Base-by-base conservation (phyloP, 441 rosid species). In the Viola pubescens region DNA sequence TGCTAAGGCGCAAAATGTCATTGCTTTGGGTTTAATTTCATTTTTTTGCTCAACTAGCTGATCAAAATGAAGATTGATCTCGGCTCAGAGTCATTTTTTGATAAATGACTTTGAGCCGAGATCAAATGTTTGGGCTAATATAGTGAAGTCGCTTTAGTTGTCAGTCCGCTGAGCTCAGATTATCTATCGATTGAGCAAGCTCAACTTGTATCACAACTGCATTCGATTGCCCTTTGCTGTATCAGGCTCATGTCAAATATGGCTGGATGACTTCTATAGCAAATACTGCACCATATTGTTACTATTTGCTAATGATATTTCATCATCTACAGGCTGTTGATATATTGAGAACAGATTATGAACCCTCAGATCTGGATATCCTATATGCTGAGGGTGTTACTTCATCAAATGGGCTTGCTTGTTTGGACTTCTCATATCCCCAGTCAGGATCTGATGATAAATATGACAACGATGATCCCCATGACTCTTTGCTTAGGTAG, bases 341-440 rank as follows among this genome's bases (percentile, higher is more conserved):
- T 12, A 76, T 86, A 67, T 77, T 90, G 74, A 79, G 77, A 74
- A 72, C 72, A 65, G 95, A 94, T 61, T 94, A 94, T 58, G 97
- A 88, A 69, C 98, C 97, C 34, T 88, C 97, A 12, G 89, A 94
- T 77, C 58, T 82, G 69, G 98, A 94, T 78, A 90, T 94, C 68
- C 81, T 94, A 38, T 82, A 88, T 73, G 96, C 98, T 26, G 97
- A 94, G 73, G 95, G 96, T 59, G 91, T 94, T 56, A 90, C 95
- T 60, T 90, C 98, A 49, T 88, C 97, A 8, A 90, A 92, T 81
- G 98, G 98, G 67, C 80, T 94, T 69, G 85, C 94, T 74, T 86
- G 81, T 78, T 79, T 94, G 50, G 97, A 90, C 54, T 94, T 90
- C 76, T 82, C 95, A 19, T 88, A 81, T 77, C 96, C 97, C 54